Evolutionary conservation across 2,329 filamentous ascomycete species (phyloP).

Genomic region (Phoma sp.): DNA sequence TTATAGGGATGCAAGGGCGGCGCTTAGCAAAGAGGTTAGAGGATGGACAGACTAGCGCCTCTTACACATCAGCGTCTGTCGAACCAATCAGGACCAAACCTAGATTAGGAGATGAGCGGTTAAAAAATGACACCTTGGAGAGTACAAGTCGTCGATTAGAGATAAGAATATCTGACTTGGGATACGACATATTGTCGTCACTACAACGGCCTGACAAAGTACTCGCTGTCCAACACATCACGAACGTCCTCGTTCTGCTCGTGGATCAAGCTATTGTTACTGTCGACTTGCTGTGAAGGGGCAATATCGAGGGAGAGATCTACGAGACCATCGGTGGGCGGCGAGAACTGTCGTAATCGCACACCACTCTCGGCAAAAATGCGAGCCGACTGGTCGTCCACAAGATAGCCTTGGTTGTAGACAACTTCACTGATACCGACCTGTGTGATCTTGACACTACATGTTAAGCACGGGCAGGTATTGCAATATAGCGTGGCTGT

Average conservation of each 20-base stretch:
- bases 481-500: slow-evolving; percentile 89
- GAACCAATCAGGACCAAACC: too few relatives aligned
- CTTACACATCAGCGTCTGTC: too few relatives aligned
- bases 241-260: slow-evolving; percentile 27
- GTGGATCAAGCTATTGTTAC: neutral
- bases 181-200: neutral
- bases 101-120: too few relatives aligned
- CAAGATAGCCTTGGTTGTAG: slow-evolving; percentile 91
- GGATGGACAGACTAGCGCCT: too few relatives aligned
- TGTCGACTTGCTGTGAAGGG: neutral
- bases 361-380: slow-evolving; percentile 87
- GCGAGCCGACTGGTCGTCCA: slow-evolving; percentile 80
- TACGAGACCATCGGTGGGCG: slow-evolving; percentile 49
- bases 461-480: slow-evolving; percentile 95
- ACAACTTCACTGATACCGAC: slow-evolving; percentile 96
- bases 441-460: slow-evolving; percentile 98
- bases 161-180: too few relatives aligned
- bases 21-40: too few relatives aligned
- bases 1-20: too few relatives aligned
- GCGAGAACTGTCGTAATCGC: slow-evolving; percentile 82
- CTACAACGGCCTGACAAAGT: slow-evolving; percentile 31
- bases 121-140: too few relatives aligned
- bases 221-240: slow-evolving; percentile 28
- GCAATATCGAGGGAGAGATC: slow-evolving; percentile 31
- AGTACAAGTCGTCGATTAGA: too few relatives aligned